Conservation (phyloP, 331 rosid species). For the Telfairia occidentalis region DNA sequence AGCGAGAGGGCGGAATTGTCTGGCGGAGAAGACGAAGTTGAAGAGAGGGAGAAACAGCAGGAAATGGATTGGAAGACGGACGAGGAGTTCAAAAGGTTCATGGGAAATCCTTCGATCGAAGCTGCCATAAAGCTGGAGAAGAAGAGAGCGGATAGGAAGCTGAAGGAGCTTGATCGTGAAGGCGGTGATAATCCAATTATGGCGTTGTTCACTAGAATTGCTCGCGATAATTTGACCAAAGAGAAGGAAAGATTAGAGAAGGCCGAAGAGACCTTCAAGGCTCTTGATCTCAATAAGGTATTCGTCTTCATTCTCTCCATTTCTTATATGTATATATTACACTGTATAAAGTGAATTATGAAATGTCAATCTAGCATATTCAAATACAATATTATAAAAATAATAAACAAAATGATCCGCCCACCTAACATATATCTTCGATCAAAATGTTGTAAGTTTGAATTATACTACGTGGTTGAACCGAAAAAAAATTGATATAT, state of each 20-base stretch:
- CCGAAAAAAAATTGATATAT: too few relatives aligned
- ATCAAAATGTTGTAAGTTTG: too few relatives aligned
- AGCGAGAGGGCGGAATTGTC: conserved; percentile 12
- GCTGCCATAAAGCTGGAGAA: conserved; percentile 90
- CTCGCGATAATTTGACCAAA: conserved; percentile 35
- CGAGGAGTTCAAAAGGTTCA: conserved; percentile 81
- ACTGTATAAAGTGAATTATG: background rate
- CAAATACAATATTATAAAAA: too few relatives aligned
- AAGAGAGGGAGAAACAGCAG: conserved; percentile 36
- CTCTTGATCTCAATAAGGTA: conserved; percentile 82
- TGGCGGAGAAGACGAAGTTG: conserved; percentile 14
- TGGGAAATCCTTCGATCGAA: conserved; percentile 87
- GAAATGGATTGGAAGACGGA: conserved; percentile 85
- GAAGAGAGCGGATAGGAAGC: conserved; percentile 74
- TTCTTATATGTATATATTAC: background rate
- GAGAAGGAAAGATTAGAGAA: conserved; percentile 61
- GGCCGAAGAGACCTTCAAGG: conserved; percentile 60
- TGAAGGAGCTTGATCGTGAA: conserved; percentile 63
- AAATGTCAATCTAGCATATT: background rate
- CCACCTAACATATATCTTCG: too few relatives aligned
- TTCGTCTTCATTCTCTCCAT: background rate
- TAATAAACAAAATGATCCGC: too few relatives aligned
- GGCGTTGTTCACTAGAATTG: conserved; percentile 25
- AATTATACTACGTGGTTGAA: too few relatives aligned
- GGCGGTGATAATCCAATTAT: conserved; percentile 35